Evolutionary conservation across 208 protist genomes (phyloP).

Genomic region (Kentomonas sorsogonicus): DNA sequence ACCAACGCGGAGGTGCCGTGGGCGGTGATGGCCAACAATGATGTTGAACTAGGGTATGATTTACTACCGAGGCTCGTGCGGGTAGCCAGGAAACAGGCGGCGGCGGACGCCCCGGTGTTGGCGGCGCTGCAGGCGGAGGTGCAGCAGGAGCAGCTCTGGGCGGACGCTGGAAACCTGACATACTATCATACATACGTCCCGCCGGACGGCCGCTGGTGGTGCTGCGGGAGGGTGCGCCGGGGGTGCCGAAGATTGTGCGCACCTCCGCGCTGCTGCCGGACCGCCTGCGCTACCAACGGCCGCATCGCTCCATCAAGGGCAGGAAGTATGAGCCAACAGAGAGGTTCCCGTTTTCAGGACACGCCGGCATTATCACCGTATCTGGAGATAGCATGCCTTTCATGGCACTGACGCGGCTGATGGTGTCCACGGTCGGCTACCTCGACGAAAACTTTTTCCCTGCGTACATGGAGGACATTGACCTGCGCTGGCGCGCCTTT

Average conservation of each 20-base stretch:
- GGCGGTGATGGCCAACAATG: slow-evolving; percentile 28
- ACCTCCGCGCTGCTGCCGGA: slow-evolving; percentile 32
- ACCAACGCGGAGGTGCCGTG: slow-evolving; percentile 27
- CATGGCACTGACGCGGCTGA: no score
- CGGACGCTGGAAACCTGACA: slow-evolving; percentile 13
- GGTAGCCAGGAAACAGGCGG: slow-evolving; percentile 14
- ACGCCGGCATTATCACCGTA: no score
- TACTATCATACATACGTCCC: slow-evolving; percentile 27
- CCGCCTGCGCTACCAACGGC: slow-evolving; percentile 30
- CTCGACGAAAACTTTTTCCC: no score
- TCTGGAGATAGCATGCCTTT: no score
- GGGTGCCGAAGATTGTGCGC: slow-evolving; percentile 23
- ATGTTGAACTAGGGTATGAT: slow-evolving; percentile 27
- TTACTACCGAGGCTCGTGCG: slow-evolving; percentile 17
- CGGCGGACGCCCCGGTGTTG: slow-evolving; percentile 22
- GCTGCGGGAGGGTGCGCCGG: slow-evolving; percentile 24
- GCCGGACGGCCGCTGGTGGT: slow-evolving; percentile 24
- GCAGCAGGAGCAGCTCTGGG: slow-evolving; percentile 19
- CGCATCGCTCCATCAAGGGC: no score
- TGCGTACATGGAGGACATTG: no score
- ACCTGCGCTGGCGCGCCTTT: no score
- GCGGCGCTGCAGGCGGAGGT: slow-evolving; percentile 22
- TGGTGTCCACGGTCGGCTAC: no score
- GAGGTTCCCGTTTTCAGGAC: no score
- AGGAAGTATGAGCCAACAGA: no score